Percentiles rank a stretch among this genome's conserved stretches.
Evolutionary conservation across 2,329 filamentous ascomycete species (phyloP).

Genomic region (Ophiostoma ips): DNA sequence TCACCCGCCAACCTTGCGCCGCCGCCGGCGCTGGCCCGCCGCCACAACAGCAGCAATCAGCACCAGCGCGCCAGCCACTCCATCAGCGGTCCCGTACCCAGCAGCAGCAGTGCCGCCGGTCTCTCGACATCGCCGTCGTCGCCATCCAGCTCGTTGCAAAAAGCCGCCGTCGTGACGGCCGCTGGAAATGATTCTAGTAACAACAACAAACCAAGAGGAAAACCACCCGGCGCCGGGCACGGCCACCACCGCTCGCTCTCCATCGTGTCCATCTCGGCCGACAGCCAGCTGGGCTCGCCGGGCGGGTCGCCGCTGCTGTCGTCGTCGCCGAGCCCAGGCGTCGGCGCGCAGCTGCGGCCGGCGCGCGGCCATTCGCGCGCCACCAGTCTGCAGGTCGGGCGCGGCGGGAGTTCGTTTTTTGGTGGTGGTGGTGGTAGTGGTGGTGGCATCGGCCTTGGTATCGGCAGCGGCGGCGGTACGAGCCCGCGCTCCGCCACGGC

Average conservation of each 20-base stretch:
- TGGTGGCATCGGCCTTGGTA: no score
- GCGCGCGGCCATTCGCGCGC: constrained; percentile 59
- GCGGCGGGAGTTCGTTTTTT: neutral
- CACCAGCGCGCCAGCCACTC: constrained; percentile 13
- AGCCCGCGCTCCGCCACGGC: constrained; percentile 20
- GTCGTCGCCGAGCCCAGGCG: neutral
- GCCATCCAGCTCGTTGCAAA: neutral
- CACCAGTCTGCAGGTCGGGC: constrained; percentile 64
- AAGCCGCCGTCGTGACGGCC: no score
- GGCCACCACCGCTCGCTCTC: constrained; percentile 62
- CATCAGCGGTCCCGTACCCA: constrained; percentile 10
- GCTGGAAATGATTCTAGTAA: no score
- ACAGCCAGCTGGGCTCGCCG: constrained; percentile 1
- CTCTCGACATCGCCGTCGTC: neutral
- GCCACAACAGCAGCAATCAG: no score
- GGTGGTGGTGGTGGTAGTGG: neutral
- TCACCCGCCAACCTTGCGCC: constrained; percentile 6
- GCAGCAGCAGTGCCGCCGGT: neutral
- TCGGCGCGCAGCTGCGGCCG: constrained; percentile 26
- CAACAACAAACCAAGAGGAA: constrained; percentile 3
- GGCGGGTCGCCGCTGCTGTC: constrained; percentile 1
- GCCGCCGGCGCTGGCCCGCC: no score
- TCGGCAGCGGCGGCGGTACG: no score
- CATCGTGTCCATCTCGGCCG: constrained; percentile 59
- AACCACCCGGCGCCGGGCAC: constrained; percentile 26